Percentiles rank a stretch among this genome's conserved stretches.
These are phyloP conservation scores for Leptoxyphium fumago DNA, from an alignment of 2,329 filamentous ascomycete species.

Conservation along the genomic window DNA sequence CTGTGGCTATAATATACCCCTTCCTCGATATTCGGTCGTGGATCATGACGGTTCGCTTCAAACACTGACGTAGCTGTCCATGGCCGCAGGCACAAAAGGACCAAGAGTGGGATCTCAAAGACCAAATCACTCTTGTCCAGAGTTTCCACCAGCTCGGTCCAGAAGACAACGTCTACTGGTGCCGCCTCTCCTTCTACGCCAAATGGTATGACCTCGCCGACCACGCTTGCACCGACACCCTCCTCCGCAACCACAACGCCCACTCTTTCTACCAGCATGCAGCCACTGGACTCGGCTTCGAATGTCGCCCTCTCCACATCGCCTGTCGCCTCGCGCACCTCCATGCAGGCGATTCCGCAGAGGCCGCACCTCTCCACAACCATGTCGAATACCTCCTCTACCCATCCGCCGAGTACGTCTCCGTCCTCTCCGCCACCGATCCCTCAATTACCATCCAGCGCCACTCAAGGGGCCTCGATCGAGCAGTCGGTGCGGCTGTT, in stretches of 20 bases:
- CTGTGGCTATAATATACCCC: too few relatives aligned
- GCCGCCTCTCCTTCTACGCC: too few relatives aligned
- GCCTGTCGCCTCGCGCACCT: slow-evolving; percentile 5
- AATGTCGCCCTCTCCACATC: neutral
- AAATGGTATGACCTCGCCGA: too few relatives aligned
- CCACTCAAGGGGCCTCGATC: slow-evolving; percentile 37
- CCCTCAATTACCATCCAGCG: slow-evolving; percentile 9
- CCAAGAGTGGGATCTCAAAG: neutral
- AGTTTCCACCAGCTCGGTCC: neutral
- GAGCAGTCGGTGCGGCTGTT: slow-evolving; percentile 94
- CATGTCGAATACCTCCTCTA: slow-evolving; percentile 16
- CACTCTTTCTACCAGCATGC: neutral
- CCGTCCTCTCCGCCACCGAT: slow-evolving; percentile 6
- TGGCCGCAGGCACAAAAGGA: neutral
- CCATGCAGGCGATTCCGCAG: slow-evolving; percentile 10
- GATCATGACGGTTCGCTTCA: too few relatives aligned
- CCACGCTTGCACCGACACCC: neutral
- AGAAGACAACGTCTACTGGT: neutral
- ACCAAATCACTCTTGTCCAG: neutral
- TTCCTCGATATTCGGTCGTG: too few relatives aligned
- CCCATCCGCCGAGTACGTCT: slow-evolving; percentile 2
- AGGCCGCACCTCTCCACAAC: slow-evolving; percentile 21
- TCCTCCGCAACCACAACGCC: neutral
- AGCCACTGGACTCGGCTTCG: neutral
- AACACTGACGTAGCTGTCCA: too few relatives aligned